Evolutionary conservation across 768 basidiomycete genomes (phyloP).

Genomic region (Pleurotus djamor): DNA sequence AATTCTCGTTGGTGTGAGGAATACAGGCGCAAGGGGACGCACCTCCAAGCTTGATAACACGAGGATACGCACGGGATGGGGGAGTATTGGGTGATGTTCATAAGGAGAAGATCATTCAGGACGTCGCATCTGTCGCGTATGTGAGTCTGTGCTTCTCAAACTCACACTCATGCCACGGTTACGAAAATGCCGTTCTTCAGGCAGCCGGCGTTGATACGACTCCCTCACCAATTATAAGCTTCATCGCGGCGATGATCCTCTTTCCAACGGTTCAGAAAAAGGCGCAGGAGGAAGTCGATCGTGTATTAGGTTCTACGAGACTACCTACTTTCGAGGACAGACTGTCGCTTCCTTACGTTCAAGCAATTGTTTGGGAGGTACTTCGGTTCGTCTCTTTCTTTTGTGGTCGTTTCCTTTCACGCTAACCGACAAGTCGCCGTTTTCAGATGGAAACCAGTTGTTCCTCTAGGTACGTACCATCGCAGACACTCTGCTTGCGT

Average conservation of each 20-base stretch:
- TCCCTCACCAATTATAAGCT: constrained; percentile 14
- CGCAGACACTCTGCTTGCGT: no score
- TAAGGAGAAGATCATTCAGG: no score
- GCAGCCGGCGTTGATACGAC: constrained; percentile 23
- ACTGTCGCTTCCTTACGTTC: constrained; percentile 16
- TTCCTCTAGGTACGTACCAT: no score
- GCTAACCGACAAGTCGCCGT: no score
- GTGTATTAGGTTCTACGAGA: constrained; percentile 16
- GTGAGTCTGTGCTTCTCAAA: neutral
- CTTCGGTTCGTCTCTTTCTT: constrained; percentile 8
- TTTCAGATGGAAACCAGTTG: constrained; percentile 19
- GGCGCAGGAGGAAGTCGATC: constrained; percentile 29
- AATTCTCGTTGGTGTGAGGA: no score
- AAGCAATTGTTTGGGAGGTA: constrained; percentile 18
- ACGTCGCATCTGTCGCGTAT: no score
- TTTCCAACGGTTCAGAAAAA: constrained; percentile 22
- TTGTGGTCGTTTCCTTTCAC: neutral
- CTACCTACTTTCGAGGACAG: constrained; percentile 19
- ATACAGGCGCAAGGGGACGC: no score
- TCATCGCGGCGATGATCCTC: constrained; percentile 25
- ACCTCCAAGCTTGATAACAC: no score
- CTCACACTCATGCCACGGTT: no score
- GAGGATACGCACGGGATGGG: no score
- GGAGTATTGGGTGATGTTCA: no score
- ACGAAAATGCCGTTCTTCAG: constrained; percentile 10